Base-by-base conservation (phyloP, 192 early-diverging fungal genomes). In the Backusella parvicylindrica region DNA sequence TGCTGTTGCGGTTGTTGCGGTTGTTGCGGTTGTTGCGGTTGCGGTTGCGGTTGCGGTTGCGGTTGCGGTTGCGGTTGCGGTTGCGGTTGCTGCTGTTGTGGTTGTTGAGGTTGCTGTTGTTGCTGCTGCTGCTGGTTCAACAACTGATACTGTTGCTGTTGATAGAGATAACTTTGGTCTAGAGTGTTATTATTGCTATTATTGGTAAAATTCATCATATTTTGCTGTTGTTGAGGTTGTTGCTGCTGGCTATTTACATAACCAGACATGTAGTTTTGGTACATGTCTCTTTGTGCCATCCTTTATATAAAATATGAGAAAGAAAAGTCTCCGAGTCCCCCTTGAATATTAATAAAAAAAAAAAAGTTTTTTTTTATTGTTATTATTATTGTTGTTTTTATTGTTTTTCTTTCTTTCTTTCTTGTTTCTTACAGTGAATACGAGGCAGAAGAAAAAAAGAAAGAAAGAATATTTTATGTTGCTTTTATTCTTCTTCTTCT, bases 211-310 rank as follows among this genome's bases (percentile, higher is more conserved):
- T 13, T 60, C 43, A 47, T 47, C 43, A 47, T n/a, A 47, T 47
- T 23, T 60, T 60, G 53, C 11, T 26, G 53, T 26, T 50, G 49
- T 21, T 50, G 49, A 8, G 18, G 49, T 21, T 50, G 49, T 21
- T 56, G 50, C 11, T 60, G 53, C 26, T 60, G 53, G 23, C 28
- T 60, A 60, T 60, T 60, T 2, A 12, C 21, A 60, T 60, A 60
- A 60, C 53, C 53, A 9, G 53, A 7, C 53, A 60, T 28, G 9
- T 60, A 60, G 53, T 11, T 60, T 60, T 60, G 53, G 53, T 60
- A 60, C 53, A 60, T 60, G 53, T 60, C 53, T 60, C 53, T 21
- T 60, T 60, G 53, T 60, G 53, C 53, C 53, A 60, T 60, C 8
- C 53, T 60, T 60, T 23, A 47, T n/a, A 16, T 28, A 60, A 26